Evolutionary conservation across 139 green algal genomes (phyloP).

Genomic region (Desmodesmus armatus): DNA sequence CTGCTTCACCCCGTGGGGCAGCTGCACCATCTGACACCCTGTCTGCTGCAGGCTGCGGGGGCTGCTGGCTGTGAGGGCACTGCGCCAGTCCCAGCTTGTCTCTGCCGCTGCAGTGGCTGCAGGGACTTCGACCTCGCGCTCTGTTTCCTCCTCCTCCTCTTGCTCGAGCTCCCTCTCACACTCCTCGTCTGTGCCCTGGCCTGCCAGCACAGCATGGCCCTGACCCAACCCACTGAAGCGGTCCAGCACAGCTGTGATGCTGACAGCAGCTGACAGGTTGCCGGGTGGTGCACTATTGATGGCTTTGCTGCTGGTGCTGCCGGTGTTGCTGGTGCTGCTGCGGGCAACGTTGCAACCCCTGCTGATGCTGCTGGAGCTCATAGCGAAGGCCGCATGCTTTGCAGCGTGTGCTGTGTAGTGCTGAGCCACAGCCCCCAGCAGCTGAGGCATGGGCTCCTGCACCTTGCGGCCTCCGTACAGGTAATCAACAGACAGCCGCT

Average conservation of each 20-base stretch:
- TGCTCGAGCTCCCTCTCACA: slow-evolving; percentile 67
- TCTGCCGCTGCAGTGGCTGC: slow-evolving; percentile 22
- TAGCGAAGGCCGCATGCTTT: background rate
- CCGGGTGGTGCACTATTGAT: background rate
- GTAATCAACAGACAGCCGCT: slow-evolving; percentile 52
- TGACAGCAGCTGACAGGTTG: background rate
- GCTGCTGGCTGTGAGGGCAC: background rate
- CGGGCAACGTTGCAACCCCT: background rate
- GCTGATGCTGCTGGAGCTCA: background rate
- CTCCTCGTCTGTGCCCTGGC: slow-evolving; percentile 55
- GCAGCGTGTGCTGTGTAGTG: background rate
- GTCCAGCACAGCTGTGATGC: slow-evolving; percentile 1
- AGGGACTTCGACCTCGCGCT: slow-evolving; percentile 56
- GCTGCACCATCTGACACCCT: background rate
- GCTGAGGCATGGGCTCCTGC: background rate
- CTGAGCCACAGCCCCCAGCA: too few relatives aligned
- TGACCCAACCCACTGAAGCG: background rate
- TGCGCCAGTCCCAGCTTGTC: slow-evolving; percentile 45
- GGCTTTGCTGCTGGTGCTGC: background rate
- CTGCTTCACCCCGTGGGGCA: background rate
- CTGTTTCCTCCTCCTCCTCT: slow-evolving; percentile 66
- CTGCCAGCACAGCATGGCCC: slow-evolving; percentile 14
- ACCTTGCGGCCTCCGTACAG: slow-evolving; percentile 32
- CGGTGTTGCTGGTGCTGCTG: background rate
- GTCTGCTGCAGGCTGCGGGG: background rate